phyloP scores from a whole-genome alignment of 164 flowering plant species.

The Buxus sempervirens region DNA sequence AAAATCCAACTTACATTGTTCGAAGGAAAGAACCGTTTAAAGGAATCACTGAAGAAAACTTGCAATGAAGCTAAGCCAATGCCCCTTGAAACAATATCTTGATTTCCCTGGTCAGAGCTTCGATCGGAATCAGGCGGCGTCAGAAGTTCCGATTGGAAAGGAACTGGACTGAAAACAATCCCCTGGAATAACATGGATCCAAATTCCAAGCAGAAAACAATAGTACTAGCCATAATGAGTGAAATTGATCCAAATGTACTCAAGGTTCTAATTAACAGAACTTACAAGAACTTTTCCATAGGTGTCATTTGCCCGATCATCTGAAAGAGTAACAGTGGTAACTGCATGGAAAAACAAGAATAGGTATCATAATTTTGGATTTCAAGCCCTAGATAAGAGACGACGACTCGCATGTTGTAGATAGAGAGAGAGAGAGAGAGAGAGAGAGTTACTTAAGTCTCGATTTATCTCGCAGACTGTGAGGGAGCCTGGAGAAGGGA shows the following conservation, averaged over 20 bases:
- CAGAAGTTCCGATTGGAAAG: conserved; percentile 49
- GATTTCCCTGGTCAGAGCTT: conserved; percentile 21
- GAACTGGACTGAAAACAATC: conserved; percentile 68
- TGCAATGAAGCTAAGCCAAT: conserved; percentile 23
- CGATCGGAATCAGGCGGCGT: conserved; percentile 19
- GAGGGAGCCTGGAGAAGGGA: conserved; percentile 59
- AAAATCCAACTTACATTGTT: conserved; percentile 42
- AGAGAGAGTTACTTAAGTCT: conserved; percentile 41
- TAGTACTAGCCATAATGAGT: too few relatives aligned
- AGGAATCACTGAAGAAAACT: conserved; percentile 26
- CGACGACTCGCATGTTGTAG: too few relatives aligned
- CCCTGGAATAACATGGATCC: conserved; percentile 40
- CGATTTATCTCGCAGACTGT: conserved; percentile 74
- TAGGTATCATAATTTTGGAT: too few relatives aligned
- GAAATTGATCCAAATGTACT: too few relatives aligned
- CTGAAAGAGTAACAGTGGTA: conserved; percentile 53
- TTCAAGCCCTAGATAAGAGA: too few relatives aligned
- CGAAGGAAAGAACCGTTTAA: conserved; percentile 51
- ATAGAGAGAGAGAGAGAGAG: conserved; percentile 14
- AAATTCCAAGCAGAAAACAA: background rate
- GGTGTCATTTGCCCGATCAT: conserved; percentile 61
- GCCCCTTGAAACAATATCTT: conserved; percentile 15
- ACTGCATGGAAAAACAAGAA: conserved; percentile 35
- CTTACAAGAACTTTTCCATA: conserved; percentile 78
- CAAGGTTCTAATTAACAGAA: background rate